phyloP scores from a whole-genome alignment of 805 yeast species.

The Saccharomyces kudriavzevii region DNA sequence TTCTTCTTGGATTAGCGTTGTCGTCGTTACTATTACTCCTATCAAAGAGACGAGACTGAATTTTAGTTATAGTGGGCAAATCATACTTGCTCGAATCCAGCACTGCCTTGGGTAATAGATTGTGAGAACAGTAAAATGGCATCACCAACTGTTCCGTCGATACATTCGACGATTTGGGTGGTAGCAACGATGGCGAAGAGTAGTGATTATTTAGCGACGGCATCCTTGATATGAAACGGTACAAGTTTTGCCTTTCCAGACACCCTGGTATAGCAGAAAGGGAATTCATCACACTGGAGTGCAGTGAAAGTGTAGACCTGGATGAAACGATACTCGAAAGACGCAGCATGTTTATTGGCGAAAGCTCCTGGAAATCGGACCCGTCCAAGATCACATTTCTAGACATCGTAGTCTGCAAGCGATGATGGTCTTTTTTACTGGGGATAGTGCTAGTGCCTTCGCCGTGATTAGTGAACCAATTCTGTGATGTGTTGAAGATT shows the following conservation, averaged over 20 bases:
- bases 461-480: conserved; percentile 19
- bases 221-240: conserved; percentile 26
- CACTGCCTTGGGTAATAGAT: conserved; percentile 20
- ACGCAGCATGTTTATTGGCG: conserved; percentile 59
- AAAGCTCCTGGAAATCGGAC: conserved; percentile 35
- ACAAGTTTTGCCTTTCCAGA: conserved; percentile 29
- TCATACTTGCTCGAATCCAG: conserved; percentile 18
- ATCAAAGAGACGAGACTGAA: conserved; percentile 28
- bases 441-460: neutral
- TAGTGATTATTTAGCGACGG: conserved; percentile 26
- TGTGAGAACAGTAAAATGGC: conserved; percentile 6
- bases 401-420: neutral
- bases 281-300: conserved; percentile 42
- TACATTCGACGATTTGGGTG: neutral
- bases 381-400: conserved; percentile 19
- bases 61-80: conserved; percentile 23
- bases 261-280: conserved; percentile 32
- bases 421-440: neutral
- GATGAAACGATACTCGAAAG: conserved; percentile 62
- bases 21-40: conserved; percentile 21
- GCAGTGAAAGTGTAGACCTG: conserved; percentile 71
- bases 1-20: conserved; percentile 23
- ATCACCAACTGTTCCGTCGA: neutral
- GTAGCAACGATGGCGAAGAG: conserved; percentile 1
- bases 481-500: conserved; percentile 29